Evolutionary conservation across 495 filamentous ascomycete species (phyloP), one percentile per base, ranked within the genome.

Genomic region (Xylaria longipes): DNA sequence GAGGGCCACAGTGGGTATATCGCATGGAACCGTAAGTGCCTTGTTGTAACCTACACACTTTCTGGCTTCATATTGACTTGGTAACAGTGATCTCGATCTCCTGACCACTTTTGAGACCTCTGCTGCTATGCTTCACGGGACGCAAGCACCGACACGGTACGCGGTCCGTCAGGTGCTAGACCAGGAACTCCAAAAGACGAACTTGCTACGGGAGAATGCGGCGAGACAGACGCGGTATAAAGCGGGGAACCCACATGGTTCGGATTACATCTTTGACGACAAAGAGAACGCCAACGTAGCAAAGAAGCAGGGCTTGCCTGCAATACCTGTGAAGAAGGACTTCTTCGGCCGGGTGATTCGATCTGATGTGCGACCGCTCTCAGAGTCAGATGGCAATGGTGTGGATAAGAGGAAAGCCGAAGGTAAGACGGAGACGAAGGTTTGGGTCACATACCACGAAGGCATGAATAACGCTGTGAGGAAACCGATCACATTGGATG

Each of bases 381-480:
- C 69, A 9, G 83, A 84, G 67, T 75, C 76, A 39, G 77, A 83
- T 70, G 80, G 77, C n/a, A 82, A 82, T 72, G 71, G 74, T 76
- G 79, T 72, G 41, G 80, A 76, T 46, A 79, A 77, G 73, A 82
- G 58, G 72, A 79, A 70, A 75, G 76, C 57, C 78, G 71, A 75
- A 11, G 82, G 73, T 11, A 83, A 81, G 33, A 76, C 81, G 56
- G 88, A 88, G 57, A 83, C 81, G 27, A 91, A 90, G 77, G 91
- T 97, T 14, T 99, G 96, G 95, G 90, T 97, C 29, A 97, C 91
- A 71, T 99, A 92, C 79, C 91, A 98, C 76, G 96, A 98, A 81
- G 96, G 96, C n/a, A 91, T 93, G 78, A 96, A 93, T 73, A 98
- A 98, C 83, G 96, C 96, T 12, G 96, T 99, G 54, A 88, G 93